Percentiles rank a stretch among this genome's conserved stretches.
phyloP scores from a whole-genome alignment of 2,329 filamentous ascomycete species.

The Botrytis tulipae region DNA sequence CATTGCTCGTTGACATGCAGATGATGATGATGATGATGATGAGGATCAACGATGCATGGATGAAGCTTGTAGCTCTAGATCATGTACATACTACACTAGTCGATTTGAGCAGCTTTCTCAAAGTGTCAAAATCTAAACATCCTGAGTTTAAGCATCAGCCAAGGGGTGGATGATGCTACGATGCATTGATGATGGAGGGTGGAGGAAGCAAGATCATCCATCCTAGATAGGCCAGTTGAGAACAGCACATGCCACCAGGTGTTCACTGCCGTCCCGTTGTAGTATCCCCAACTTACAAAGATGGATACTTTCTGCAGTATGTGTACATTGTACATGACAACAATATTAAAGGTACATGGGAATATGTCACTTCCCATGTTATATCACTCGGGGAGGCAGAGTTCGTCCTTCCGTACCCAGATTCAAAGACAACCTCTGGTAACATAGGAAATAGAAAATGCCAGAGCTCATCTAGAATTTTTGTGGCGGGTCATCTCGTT shows the following conservation, averaged over 20 bases:
- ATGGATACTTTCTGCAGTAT: constrained; percentile 14
- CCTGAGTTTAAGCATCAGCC: constrained; percentile 19
- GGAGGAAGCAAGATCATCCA: constrained; percentile 1
- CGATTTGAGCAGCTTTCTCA: constrained; percentile 9
- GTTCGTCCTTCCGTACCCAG: constrained; percentile 35
- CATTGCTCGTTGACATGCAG: constrained; percentile 23
- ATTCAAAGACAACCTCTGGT: constrained; percentile 23
- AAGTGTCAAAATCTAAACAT: constrained; percentile 16
- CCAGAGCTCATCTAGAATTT: constrained; percentile 16
- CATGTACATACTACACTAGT: neutral
- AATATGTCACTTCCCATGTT: constrained; percentile 24
- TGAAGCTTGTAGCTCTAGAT: constrained; percentile 17
- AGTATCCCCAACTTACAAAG: constrained; percentile 14
- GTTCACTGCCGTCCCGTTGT: constrained; percentile 28
- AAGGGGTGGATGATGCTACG: constrained; percentile 19
- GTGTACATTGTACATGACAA: constrained; percentile 28
- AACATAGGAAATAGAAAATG: constrained; percentile 3
- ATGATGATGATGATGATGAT: constrained; percentile 10
- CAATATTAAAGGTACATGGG: constrained; percentile 4
- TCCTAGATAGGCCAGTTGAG: constrained; percentile 13
- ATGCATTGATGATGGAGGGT: constrained; percentile 17
- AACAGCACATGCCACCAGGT: constrained; percentile 32
- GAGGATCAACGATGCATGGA: constrained; percentile 19
- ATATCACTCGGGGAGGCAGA: constrained; percentile 32
- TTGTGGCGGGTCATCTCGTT: constrained; percentile 20